These are phyloP conservation scores for Trametes gibbosa DNA, from an alignment of 768 basidiomycete genomes.

Conservation along the genomic window DNA sequence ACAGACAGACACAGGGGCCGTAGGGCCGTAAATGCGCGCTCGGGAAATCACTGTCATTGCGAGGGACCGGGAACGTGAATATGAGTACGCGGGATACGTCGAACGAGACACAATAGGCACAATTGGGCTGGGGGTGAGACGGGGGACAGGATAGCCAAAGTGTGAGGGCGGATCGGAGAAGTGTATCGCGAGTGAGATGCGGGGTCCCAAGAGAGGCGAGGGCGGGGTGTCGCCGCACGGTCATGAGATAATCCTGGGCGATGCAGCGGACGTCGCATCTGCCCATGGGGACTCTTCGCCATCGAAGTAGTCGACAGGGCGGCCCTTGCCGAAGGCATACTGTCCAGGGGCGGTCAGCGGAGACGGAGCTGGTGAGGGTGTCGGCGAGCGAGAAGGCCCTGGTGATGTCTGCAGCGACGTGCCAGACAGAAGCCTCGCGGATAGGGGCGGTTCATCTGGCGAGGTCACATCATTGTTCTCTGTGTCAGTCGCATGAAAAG, in stretches of 20 bases:
- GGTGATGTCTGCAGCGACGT: not conserved
- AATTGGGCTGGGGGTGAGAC: too few relatives aligned
- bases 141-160: not conserved
- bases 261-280: slow-evolving; percentile 22
- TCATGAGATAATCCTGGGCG: slow-evolving; percentile 15
- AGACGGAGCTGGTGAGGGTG: slow-evolving; percentile 21
- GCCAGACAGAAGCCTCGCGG: not conserved
- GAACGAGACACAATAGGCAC: too few relatives aligned
- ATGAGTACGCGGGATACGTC: too few relatives aligned
- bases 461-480: not conserved
- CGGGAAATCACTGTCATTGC: not conserved
- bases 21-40: too few relatives aligned
- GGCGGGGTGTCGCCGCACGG: not conserved
- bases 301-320: slow-evolving; percentile 24
- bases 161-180: not conserved
- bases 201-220: not conserved
- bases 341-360: slow-evolving; percentile 20
- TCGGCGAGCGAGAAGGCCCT: slow-evolving; percentile 11
- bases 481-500: not conserved
- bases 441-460: not conserved
- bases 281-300: slow-evolving; percentile 30
- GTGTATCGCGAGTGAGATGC: too few relatives aligned
- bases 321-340: slow-evolving; percentile 16
- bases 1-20: too few relatives aligned
- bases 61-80: too few relatives aligned